phyloP scores from a whole-genome alignment of 148 eudicot genomes.

The Rhododendron ferrugineum region DNA sequence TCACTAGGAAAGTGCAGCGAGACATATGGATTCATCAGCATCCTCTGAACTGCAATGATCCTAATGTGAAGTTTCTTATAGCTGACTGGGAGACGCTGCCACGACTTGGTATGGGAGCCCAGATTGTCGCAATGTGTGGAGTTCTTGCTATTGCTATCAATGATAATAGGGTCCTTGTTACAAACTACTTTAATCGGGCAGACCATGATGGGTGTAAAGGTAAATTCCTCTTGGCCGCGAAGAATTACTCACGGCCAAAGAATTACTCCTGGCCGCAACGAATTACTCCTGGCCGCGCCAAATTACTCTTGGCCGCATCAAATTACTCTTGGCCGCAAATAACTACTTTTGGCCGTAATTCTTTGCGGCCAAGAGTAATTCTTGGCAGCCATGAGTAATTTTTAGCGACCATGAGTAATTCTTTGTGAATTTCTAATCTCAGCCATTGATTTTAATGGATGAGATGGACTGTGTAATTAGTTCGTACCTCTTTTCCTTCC shows the following conservation, averaged over 20 bases:
- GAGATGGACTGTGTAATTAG: neutral
- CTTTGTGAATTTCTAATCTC: too few species aligned
- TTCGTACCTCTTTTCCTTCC: neutral
- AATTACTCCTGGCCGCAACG: too few species aligned
- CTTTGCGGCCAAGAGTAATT: too few species aligned
- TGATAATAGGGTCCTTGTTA: constrained; percentile 72
- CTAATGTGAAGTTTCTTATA: constrained; percentile 65
- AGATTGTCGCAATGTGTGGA: constrained; percentile 82
- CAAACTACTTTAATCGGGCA: constrained; percentile 81
- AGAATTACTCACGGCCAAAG: too few species aligned
- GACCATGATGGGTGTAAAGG: constrained; percentile 95
- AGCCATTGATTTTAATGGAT: too few species aligned
- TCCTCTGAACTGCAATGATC: constrained; percentile 61
- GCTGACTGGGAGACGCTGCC: constrained; percentile 83
- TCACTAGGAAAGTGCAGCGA: constrained; percentile 85
- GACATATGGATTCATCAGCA: constrained; percentile 96
- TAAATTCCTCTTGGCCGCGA: neutral
- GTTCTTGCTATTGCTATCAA: constrained; percentile 78
- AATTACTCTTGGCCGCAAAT: too few species aligned
- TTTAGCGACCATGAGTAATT: too few species aligned
- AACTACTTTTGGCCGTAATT: too few species aligned
- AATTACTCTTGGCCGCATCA: too few species aligned
- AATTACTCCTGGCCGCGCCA: too few species aligned
- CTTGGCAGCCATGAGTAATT: too few species aligned
- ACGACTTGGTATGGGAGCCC: constrained; percentile 88